Conservation (phyloP, 257 asterid species). For the Haberlea rhodopensis region DNA sequence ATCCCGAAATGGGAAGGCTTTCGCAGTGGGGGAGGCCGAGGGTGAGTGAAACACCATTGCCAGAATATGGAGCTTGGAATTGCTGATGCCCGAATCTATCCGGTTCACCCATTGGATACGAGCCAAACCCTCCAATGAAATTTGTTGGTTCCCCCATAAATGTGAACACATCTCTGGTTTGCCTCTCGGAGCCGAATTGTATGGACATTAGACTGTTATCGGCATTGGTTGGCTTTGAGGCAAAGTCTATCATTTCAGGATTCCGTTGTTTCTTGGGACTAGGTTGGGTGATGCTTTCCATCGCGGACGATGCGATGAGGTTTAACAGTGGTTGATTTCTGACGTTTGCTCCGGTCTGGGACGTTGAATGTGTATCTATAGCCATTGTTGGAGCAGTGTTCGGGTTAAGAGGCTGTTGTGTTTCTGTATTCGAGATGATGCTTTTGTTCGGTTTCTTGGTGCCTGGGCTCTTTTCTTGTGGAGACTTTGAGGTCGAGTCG, state of each 20-base stretch:
- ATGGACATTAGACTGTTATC: conserved; percentile 42
- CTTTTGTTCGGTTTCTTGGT: conserved; percentile 39
- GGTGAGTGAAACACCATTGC: conserved; percentile 79
- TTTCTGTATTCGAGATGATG: conserved; percentile 35
- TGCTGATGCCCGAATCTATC: conserved; percentile 67
- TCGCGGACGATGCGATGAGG: conserved; percentile 62
- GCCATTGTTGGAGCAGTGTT: conserved; percentile 30
- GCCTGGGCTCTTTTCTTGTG: conserved; percentile 37
- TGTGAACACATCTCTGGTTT: conserved; percentile 56
- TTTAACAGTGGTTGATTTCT: conserved; percentile 50
- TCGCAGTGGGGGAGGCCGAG: conserved; percentile 88
- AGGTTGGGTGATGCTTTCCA: conserved; percentile 51
- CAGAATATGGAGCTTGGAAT: conserved; percentile 66
- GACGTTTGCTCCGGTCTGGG: conserved; percentile 39
- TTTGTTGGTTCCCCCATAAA: conserved; percentile 76
- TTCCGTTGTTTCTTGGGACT: conserved; percentile 74
- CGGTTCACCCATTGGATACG: conserved; percentile 69
- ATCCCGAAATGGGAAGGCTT: conserved; percentile 58
- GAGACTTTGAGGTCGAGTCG: conserved; percentile 53
- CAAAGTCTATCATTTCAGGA: conserved; percentile 48
- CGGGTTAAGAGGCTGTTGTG: conserved; percentile 21
- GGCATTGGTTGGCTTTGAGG: conserved; percentile 35
- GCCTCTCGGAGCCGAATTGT: conserved; percentile 57
- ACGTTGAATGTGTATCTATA: conserved; percentile 35
- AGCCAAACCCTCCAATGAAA: conserved; percentile 85